phyloP scores from a whole-genome alignment of 805 yeast species.

The Myxozyma neglecta region DNA sequence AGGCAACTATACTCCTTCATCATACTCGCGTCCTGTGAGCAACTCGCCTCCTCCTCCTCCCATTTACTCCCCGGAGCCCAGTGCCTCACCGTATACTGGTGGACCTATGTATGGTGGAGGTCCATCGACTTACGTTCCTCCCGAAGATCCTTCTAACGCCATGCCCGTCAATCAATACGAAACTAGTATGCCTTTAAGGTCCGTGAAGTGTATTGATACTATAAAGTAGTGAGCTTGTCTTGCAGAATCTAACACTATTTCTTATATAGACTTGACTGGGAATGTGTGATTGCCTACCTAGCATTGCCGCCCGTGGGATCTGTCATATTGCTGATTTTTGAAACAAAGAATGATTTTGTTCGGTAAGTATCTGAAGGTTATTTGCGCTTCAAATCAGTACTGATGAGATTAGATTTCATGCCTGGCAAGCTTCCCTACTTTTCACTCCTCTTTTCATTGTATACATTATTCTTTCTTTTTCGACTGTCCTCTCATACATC shows the following conservation, averaged over 20 bases:
- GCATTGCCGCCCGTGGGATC: conserved; percentile 32
- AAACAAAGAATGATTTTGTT: conserved; percentile 31
- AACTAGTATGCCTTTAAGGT: conserved; percentile 30
- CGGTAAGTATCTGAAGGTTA: conserved; percentile 11
- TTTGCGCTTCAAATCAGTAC: background rate
- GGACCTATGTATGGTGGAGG: conserved; percentile 8
- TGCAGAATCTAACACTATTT: background rate
- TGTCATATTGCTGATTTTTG: conserved; percentile 25
- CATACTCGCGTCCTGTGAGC: conserved; percentile 6
- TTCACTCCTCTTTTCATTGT: conserved; percentile 30
- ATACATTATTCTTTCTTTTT: conserved; percentile 29
- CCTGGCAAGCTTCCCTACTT: conserved; percentile 31
- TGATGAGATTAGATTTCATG: conserved; percentile 23
- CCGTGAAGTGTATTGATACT: too few species aligned
- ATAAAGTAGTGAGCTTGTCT: background rate
- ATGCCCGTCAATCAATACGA: conserved; percentile 30
- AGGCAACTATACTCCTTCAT: conserved; percentile 2
- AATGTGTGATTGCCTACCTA: conserved; percentile 25
- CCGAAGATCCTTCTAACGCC: conserved; percentile 16
- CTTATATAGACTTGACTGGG: conserved; percentile 26
- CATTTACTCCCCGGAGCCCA: conserved; percentile 19
- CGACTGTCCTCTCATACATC: conserved; percentile 29
- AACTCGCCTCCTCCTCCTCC: conserved; percentile 23
- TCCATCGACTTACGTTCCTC: conserved; percentile 15
- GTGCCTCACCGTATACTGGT: conserved; percentile 9